Base-by-base conservation (phyloP, 2,329 filamentous ascomycete genomes). In the Septoria petroselini region DNA sequence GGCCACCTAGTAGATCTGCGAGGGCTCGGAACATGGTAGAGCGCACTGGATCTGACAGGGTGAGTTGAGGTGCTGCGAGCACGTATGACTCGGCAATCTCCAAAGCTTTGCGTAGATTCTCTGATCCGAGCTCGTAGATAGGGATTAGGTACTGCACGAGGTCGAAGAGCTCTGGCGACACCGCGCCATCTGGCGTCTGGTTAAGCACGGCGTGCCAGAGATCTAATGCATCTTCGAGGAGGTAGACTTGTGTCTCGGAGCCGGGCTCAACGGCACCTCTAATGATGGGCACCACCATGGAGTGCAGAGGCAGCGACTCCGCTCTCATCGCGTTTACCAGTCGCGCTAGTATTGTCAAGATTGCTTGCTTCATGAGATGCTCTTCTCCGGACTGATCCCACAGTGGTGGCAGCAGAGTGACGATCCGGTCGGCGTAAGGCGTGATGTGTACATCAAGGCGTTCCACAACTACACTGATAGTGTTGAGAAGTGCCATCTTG, bases 281-380 rank as follows among this genome's bases (percentile, higher is more conserved):
- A 34, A 98, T 85, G 42, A 97, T 79, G 0, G 91, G 91, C 14
- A 95, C 72, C 59, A 96, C 86, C 44, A 91, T 76, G 12, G 77
- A 70, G 57, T 96, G 89, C 60, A 94, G 95, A 14, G 83, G 79
- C 54, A 84, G 79, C 3, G 89, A 93, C 7, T 85, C 80, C 9
- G 80, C 77, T 52, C 86, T 88, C 81, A 97, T 87, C 1, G 91
- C 86, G 65, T 83, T 83, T n/a, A 95, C 87, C 11, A 98, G 76
- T 2, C 89, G 85, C 1, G 88, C 79, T 43, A 97, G 82, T 31
- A 97, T 85, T 2, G 86, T 88, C 50, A 97, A 79, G 44, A 97
- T 90, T 1, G 89, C 84, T 70, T 96, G 91, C 69, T 97, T 97
- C 76, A 96, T 86, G 68, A 97, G 81, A 70, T 90, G 88, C 63